These are phyloP conservation scores for Sphaerosporella brunnea DNA, from an alignment of 495 filamentous ascomycete species.

Conservation along the genomic window DNA sequence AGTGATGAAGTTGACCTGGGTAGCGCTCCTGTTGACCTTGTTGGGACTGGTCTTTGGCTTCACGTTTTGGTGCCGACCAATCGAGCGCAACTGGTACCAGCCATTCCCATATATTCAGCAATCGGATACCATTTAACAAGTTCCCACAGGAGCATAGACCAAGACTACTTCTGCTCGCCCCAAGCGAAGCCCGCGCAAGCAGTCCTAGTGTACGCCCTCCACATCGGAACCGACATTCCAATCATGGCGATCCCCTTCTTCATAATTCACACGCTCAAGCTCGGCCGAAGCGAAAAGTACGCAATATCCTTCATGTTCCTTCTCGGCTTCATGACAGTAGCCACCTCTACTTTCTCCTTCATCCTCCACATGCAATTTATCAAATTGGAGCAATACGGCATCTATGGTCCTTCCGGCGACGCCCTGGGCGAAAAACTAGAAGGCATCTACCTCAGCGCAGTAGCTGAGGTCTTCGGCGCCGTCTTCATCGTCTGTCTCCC, in stretches of 20 bases:
- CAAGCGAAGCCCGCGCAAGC: not conserved
- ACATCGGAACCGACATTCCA: conserved; percentile 6
- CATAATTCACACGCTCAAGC: conserved; percentile 2
- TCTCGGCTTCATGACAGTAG: conserved; percentile 1
- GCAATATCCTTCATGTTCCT: conserved; percentile 4
- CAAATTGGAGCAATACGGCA: not conserved
- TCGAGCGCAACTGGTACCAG: conserved; percentile 1
- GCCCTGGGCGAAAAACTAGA: not conserved
- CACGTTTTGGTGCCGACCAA: conserved; percentile 4
- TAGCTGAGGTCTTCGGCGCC: not conserved
- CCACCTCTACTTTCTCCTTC: not conserved
- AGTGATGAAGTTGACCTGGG: not conserved
- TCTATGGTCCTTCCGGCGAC: not conserved
- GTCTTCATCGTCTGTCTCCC: conserved; percentile 4
- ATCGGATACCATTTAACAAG: not conserved
- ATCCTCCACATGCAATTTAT: conserved; percentile 3
- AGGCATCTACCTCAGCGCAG: conserved; percentile 1
- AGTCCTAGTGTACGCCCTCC: not conserved
- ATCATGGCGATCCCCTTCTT: conserved; percentile 1
- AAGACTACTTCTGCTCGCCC: not conserved
- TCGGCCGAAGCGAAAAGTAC: conserved; percentile 2
- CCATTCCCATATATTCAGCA: too few species aligned
- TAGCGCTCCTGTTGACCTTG: not conserved
- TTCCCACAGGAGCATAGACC: not conserved
- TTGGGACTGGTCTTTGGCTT: not conserved